Base-by-base conservation (phyloP, 1,284 basidiomycete genomes). In the Trametes hirsuta region DNA sequence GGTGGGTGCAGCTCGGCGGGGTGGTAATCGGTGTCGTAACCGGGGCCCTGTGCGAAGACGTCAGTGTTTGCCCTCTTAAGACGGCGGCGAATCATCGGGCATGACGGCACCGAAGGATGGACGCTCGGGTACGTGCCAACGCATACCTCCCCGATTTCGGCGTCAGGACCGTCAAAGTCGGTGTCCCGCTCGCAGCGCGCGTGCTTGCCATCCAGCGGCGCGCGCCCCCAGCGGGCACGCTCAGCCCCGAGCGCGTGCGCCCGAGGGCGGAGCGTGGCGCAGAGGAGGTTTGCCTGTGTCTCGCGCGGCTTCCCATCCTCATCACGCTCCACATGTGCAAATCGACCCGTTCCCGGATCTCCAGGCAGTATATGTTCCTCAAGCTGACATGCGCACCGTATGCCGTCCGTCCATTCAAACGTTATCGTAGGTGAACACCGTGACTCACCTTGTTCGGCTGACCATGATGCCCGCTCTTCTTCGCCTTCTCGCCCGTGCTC, bases 1-100 rank as follows among this genome's bases (percentile, higher is more conserved):
- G 34, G 51, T 39, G 72, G 72, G 50, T 72, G 70, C 18, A 73
- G 57, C 50, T 65, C 45, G 0, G 73, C 66, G 10, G 73, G 72
- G 61, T 75, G 73, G 63, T 75, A 75, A 58, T 68, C 65, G 0
- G 68, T 68, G 21, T 71, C 67, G 47, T 71, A 71, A 2, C 62
- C 69, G 2, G 54, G 52, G 15, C 63, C 70, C 71, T 72, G 55
- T n/a, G 58, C 8, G n/a, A 34, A 15, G 11, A 12, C 3, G 44
- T 63, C 44, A 63, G 59, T 51, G 45, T 4, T 2, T 6, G 22
- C 8, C 30, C 14, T 41, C 36, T 5, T 5, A 3, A 9, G 4
- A 34, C 8, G 4, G 8, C 30, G 4, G 30, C 6, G 22, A 10
- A 4, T 24, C 8, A n/a, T 9, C 12, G 8, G 4, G 9, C n/a